These are phyloP conservation scores for Eucalyptus albens DNA, from an alignment of 345 rosid species.

Conservation along the genomic window DNA sequence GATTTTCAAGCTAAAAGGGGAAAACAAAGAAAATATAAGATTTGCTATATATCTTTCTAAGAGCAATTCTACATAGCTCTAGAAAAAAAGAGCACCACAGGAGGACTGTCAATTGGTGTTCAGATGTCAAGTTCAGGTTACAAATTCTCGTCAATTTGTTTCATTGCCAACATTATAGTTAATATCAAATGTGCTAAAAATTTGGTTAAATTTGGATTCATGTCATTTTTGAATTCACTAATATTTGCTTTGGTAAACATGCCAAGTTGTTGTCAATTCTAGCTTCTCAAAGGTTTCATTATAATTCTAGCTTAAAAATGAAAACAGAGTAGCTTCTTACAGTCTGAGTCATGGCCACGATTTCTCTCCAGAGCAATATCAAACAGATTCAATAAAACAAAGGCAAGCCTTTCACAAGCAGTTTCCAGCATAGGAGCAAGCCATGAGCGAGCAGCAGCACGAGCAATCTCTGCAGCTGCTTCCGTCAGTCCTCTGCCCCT, in stretches of 20 bases:
- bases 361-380: constrained; percentile 87
- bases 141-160: background rate
- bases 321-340: constrained; percentile 28
- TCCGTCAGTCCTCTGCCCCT: constrained; percentile 84
- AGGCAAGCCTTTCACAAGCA: constrained; percentile 88
- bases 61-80: background rate
- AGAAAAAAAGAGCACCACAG: background rate
- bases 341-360: constrained; percentile 42
- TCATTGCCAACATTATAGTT: background rate
- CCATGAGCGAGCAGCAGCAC: constrained; percentile 96
- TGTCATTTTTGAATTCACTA: background rate
- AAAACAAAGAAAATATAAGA: background rate
- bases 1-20: background rate
- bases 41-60: background rate
- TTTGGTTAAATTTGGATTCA: background rate
- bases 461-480: constrained; percentile 94
- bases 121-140: background rate
- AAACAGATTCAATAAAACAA: constrained; percentile 78
- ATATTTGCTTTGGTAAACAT: background rate
- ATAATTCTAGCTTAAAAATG: background rate
- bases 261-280: background rate
- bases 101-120: background rate
- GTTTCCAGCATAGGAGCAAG: constrained; percentile 95
- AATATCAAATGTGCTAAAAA: background rate
- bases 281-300: background rate